Evolutionary conservation across 2,329 filamentous ascomycete genomes (phyloP).

Genomic region (Neonectria ditissima): DNA sequence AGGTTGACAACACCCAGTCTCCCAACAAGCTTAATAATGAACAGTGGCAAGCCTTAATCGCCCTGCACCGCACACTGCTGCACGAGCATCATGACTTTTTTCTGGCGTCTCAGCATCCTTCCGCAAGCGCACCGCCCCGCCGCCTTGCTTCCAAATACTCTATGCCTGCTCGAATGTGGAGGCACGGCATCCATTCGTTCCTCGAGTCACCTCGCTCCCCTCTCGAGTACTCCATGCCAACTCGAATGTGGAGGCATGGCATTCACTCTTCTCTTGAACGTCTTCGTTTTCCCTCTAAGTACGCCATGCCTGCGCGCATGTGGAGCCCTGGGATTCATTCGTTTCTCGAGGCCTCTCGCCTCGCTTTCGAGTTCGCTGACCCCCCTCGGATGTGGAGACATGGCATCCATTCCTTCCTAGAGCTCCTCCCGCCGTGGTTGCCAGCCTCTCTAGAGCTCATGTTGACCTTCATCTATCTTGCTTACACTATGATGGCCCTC

Average conservation of each 20-base stretch:
- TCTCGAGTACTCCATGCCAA: constrained; percentile 89
- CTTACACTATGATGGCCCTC: constrained; percentile 89
- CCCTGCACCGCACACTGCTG: constrained; percentile 81
- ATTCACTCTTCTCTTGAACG: constrained; percentile 88
- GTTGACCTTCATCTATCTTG: constrained; percentile 87
- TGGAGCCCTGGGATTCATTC: constrained; percentile 92
- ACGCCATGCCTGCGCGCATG: constrained; percentile 90
- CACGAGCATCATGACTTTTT: constrained; percentile 78
- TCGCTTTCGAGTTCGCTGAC: too few species aligned
- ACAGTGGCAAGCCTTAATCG: constrained; percentile 87
- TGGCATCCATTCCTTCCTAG: constrained; percentile 85
- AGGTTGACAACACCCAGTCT: constrained; percentile 76
- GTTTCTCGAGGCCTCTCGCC: constrained; percentile 81
- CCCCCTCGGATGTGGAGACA: constrained; percentile 93
- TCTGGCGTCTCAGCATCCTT: constrained; percentile 86
- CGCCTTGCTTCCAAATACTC: constrained; percentile 82
- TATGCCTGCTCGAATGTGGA: constrained; percentile 96
- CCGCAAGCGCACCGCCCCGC: constrained; percentile 74
- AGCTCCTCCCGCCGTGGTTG: constrained; percentile 77
- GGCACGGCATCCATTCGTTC: constrained; percentile 89
- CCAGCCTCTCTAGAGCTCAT: constrained; percentile 86
- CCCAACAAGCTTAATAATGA: constrained; percentile 67
- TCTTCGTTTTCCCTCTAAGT: constrained; percentile 66
- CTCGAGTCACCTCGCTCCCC: too few species aligned
- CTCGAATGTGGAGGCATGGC: constrained; percentile 92